These are phyloP conservation scores for Plasmopara muralis DNA, from an alignment of 352 stramenopile genomes.

Conservation along the genomic window DNA sequence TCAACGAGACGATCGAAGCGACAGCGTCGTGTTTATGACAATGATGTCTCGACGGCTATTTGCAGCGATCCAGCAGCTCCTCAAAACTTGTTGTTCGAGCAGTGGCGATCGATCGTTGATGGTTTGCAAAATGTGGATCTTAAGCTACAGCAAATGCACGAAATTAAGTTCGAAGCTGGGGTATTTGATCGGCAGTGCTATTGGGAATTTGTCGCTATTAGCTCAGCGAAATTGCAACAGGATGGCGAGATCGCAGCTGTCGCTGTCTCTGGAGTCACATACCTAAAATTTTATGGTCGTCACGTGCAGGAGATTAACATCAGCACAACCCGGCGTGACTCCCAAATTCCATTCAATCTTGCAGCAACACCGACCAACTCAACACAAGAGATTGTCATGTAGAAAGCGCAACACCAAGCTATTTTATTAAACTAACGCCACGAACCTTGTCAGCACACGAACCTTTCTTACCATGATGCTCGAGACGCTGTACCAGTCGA, in stretches of 20 bases:
- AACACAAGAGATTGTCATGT: not conserved
- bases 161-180: conserved; percentile 7
- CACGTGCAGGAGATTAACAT: conserved; percentile 17
- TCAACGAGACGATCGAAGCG: conserved; percentile 12
- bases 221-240: conserved; percentile 12
- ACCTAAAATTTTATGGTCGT: conserved; percentile 21
- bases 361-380: too few relatives aligned
- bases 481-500: not conserved
- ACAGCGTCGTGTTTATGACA: conserved; percentile 7
- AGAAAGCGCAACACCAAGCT: not conserved
- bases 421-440: not conserved
- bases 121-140: conserved; percentile 31
- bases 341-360: too few relatives aligned
- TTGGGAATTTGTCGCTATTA: conserved; percentile 27
- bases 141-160: conserved; percentile 19
- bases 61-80: not conserved
- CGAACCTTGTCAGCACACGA: not conserved
- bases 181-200: conserved; percentile 15
- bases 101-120: conserved; percentile 33
- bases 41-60: conserved; percentile 8
- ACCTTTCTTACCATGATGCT: not conserved
- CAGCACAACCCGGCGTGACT: conserved; percentile 3
- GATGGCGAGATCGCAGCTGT: conserved; percentile 13
- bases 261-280: conserved; percentile 23
- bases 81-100: conserved; percentile 17